Percentiles rank a stretch among this genome's conserved stretches.
phyloP scores from a whole-genome alignment of 2,329 filamentous ascomycete genomes.

The Biscogniauxia mediterranea region DNA sequence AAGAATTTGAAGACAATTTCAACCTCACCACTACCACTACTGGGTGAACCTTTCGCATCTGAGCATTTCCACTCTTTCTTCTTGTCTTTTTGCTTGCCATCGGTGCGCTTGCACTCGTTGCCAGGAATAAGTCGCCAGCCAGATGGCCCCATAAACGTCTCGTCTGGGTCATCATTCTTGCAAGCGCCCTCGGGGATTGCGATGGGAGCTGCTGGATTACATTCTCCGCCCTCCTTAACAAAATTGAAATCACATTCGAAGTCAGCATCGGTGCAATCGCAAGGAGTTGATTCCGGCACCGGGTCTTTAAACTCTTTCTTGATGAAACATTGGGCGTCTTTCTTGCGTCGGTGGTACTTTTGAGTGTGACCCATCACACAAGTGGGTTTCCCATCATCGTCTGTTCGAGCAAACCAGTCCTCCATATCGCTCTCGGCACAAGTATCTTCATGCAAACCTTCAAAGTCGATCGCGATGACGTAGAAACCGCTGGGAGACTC shows the following conservation, averaged over 20 bases:
- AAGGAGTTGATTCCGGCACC: constrained; percentile 65
- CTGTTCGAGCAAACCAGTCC: constrained; percentile 80
- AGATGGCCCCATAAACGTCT: constrained; percentile 79
- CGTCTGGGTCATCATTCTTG: constrained; percentile 59
- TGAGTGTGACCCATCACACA: constrained; percentile 98
- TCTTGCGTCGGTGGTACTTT: constrained; percentile 80
- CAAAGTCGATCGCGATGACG: constrained; percentile 80
- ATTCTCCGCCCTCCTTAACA: constrained; percentile 65
- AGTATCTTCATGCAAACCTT: constrained; percentile 72
- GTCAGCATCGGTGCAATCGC: constrained; percentile 78
- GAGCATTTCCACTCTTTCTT: constrained; percentile 74
- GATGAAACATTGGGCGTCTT: constrained; percentile 84
- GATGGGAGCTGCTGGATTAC: constrained; percentile 62
- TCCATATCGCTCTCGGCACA: constrained; percentile 81
- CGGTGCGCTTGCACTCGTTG: constrained; percentile 64
- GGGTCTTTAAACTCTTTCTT: constrained; percentile 82
- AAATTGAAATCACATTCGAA: constrained; percentile 99
- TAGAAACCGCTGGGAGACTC: constrained; percentile 51
- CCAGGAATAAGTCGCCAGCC: constrained; percentile 92
- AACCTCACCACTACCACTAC: constrained; percentile 64
- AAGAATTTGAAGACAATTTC: constrained; percentile 61
- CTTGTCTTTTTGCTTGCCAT: constrained; percentile 65
- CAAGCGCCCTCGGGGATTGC: constrained; percentile 71
- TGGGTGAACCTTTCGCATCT: constrained; percentile 51
- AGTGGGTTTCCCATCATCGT: constrained; percentile 75